Base-by-base conservation (phyloP, 768 basidiomycete species). In the Solioccasus polychromus region DNA sequence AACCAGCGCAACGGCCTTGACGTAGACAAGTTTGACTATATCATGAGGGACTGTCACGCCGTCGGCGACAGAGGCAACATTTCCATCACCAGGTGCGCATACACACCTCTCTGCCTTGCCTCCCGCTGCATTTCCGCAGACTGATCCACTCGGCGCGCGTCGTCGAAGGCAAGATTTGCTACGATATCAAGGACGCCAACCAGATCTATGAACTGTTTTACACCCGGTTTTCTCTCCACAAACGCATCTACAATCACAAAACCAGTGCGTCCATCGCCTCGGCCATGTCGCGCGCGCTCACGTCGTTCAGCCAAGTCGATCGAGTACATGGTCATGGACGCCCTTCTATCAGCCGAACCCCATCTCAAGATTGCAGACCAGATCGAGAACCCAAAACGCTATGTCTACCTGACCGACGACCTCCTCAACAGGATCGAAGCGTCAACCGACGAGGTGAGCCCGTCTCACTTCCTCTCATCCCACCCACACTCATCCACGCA, bases 1-100 rank as follows among this genome's bases (percentile, higher is more conserved):
- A 92, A 92, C 66, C 77, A 77, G 61, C 70, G 79, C 7, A 92
- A 91, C 49, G 90, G 90, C 0, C 71, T 92, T 4, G 90, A 92
- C 55, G 89, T 92, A 5, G 89, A 92, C 72, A 91, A 91, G 88
- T 86, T 89, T 42, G 90, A 92, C 57, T 92, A 92, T 51, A 88
- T 92, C 44, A 70, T 79, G 6, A 72, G 90, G 3, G 90, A 92
- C 57, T 79, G 78, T 0, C 78, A 80, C 40, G 82, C 82, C 55
- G 77, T 88, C 26, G 88, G 87, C 11, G 82, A 85, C 35, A 50
- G 74, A 68, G 69, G 77, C 57, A 64, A 74, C 72, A 48, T 84
- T 63, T 58, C 75, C 59, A 39, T 74, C 43, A 53, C 72, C 57
- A 81, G 80, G 68, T 68, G 30, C 15, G 61, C 42, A 24, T 18